Evolutionary conservation across 306 rosid genomes (phyloP).

Genomic region (Vicia faba): DNA sequence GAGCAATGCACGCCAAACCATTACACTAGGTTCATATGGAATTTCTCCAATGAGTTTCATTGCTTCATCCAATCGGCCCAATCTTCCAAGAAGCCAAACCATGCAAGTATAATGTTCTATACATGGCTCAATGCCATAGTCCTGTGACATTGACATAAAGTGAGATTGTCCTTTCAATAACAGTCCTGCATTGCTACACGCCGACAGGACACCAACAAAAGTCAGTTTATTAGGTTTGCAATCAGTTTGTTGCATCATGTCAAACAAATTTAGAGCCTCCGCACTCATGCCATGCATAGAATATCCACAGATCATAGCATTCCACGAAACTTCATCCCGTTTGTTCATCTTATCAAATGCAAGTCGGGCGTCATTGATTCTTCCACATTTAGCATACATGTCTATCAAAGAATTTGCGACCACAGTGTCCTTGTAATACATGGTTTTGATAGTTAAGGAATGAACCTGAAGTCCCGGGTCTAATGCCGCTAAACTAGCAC

Average conservation of each 20-base stretch:
- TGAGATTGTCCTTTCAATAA: constrained; percentile 5
- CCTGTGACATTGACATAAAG: constrained; percentile 4
- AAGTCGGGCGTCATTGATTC: neutral
- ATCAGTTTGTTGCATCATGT: constrained; percentile 4
- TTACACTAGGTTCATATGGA: constrained; percentile 10
- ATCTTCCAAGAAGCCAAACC: constrained; percentile 16
- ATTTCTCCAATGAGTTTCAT: constrained; percentile 18
- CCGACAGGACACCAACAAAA: constrained; percentile 8
- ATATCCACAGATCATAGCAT: constrained; percentile 20
- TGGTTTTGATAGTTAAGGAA: constrained; percentile 7
- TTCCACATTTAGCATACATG: constrained; percentile 16
- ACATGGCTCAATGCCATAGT: constrained; percentile 5
- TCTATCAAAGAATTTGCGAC: constrained; percentile 19
- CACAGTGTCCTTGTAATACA: constrained; percentile 13
- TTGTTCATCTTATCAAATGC: constrained; percentile 14
- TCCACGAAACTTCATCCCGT: constrained; percentile 17
- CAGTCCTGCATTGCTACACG: constrained; percentile 11
- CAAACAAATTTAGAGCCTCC: constrained; percentile 13
- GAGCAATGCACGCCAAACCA: constrained; percentile 17
- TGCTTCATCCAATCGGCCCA: constrained; percentile 14
- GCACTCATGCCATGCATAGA: constrained; percentile 11
- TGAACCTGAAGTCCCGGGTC: constrained; percentile 14
- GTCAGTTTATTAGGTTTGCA: constrained; percentile 20
- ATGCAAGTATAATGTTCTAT: constrained; percentile 22
- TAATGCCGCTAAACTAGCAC: constrained; percentile 11